Base-by-base conservation (phyloP, 2,329 filamentous ascomycete species). In the Epichloe hybrida region DNA sequence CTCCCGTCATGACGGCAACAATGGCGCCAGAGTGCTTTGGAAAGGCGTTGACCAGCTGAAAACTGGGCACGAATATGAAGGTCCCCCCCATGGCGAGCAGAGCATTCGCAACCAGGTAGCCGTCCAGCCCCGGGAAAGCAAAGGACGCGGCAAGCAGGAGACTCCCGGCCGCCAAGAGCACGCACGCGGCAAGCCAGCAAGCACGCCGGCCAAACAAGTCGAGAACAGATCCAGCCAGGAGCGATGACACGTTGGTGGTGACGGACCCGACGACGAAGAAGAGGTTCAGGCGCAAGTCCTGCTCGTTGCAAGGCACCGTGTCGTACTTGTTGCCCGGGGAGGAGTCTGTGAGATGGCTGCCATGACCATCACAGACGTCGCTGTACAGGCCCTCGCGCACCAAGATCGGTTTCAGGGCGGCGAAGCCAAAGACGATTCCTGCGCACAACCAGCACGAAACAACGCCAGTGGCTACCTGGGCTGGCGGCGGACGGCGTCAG, bases 181-280 rank as follows among this genome's bases (percentile, higher is more conserved):
- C 52, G 80, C 81, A 47, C 85, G 88, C 51, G 84, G 75, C 21
- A 89, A 65, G 72, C 3, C 86, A 84, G 59, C 85, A 86, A 4
- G 87, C 74, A 50, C 85, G 78, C 13, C 90, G 90, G 1, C 90
- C 90, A 61, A 80, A 90, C 54, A 81, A 76, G 67, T 95, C 90
- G 21, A 95, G 77, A 43, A 95, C 84, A 3, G 87, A 86, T 44
- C 90, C 90, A 11, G 95, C 81, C 2, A 89, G 87, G 6, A 95
- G 74, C 12, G 90, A 89, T 40, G 82, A 87, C 12, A 95, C 84
- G 60, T 95, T 95, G 39, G 89, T 94, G 6, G 80, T 85, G 9
- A 95, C 88, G 13, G 88, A 89, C 12, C 89, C 89, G 40, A 89
- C 77, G 5, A 88, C 94, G 72, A 95, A 95, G 86, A 95, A 95